Base-by-base conservation (phyloP, 2,329 filamentous ascomycete genomes). In the Tolypocladium amazonense region DNA sequence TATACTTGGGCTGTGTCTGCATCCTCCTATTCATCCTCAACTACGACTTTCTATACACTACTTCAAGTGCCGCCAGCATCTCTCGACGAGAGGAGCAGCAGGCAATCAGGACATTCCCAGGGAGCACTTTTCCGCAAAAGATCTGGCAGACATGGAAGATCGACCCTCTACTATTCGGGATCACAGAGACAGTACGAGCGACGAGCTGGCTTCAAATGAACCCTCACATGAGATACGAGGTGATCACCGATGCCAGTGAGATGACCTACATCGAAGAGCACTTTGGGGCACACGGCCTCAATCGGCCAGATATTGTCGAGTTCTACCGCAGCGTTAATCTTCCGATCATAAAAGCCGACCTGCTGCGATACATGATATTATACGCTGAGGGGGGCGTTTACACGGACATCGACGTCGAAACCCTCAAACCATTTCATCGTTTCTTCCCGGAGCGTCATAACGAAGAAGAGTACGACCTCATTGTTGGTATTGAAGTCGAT, bases 141-240 rank as follows among this genome's bases (percentile, higher is more conserved):
- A 88, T 90, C 64, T 90, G 87, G 88, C 88, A 90, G 71, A 87
- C 84, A 0, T 90, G 88, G 88, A 90, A 89, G 70, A 81, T 87
- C 35, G 81, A 87, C 62, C 84, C 87, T 2, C 75, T 89, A 39
- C 76, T 77, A 2, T 89, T 89, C 67, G 87, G 88, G 63, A 79
- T 85, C 66, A 79, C 83, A 58, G 86, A 90, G 66, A 75, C 81
- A 38, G 73, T 78, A 30, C 77, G 78, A 0, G 87, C 87, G 12
- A 79, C 80, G 64, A 85, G 85, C 1, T 90, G 88, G 87, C 77
- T 82, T 0, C 71, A 74, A 27, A 87, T 85, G 72, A 90, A 90
- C 65, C 87, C 86, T 0, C 77, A 77, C 4, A 83, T 86, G 69
- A 76, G 87, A 63, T 88, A 88, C 66, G 86, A 89, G 67, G 85